phyloP scores from a whole-genome alignment of 1,284 basidiomycete species.

The Malassezia restricta region DNA sequence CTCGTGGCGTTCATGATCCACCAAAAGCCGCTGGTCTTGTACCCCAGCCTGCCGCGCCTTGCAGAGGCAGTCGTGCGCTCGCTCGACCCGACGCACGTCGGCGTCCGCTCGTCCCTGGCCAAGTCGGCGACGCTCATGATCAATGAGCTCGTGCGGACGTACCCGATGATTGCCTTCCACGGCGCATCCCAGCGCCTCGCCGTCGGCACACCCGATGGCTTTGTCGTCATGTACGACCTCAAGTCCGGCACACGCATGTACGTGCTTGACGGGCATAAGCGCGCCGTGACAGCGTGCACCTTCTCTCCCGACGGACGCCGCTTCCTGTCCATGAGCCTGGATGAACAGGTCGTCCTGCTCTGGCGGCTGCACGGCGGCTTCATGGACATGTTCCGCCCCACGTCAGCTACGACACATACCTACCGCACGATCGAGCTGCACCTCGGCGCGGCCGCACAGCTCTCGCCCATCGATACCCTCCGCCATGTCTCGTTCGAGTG shows the following conservation, averaged over 20 bases:
- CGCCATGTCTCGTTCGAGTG: constrained; percentile 26
- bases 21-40: constrained; percentile 71
- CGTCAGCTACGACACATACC: constrained; percentile 16
- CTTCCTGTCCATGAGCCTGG: constrained; percentile 72
- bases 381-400: constrained; percentile 59
- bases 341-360: constrained; percentile 53
- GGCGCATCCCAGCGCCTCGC: constrained; percentile 70
- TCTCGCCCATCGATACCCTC: constrained; percentile 3
- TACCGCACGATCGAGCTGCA: constrained; percentile 41
- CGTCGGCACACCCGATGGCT: constrained; percentile 82
- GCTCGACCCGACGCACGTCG: constrained; percentile 74
- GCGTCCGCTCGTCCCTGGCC: constrained; percentile 71
- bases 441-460: constrained; percentile 18
- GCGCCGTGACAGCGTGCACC: constrained; percentile 19
- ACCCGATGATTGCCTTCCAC: constrained; percentile 83
- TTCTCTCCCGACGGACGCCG: constrained; percentile 87
- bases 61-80: constrained; percentile 94
- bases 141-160: constrained; percentile 64
- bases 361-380: constrained; percentile 50
- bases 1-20: constrained; percentile 85
- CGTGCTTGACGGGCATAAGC: constrained; percentile 71
- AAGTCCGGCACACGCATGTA: constrained; percentile 90
- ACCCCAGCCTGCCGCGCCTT: constrained; percentile 70
- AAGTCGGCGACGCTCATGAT: constrained; percentile 81
- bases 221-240: constrained; percentile 78